Conservation (phyloP, 108 stramenopile genomes). For the Skeletonema tropicum region DNA sequence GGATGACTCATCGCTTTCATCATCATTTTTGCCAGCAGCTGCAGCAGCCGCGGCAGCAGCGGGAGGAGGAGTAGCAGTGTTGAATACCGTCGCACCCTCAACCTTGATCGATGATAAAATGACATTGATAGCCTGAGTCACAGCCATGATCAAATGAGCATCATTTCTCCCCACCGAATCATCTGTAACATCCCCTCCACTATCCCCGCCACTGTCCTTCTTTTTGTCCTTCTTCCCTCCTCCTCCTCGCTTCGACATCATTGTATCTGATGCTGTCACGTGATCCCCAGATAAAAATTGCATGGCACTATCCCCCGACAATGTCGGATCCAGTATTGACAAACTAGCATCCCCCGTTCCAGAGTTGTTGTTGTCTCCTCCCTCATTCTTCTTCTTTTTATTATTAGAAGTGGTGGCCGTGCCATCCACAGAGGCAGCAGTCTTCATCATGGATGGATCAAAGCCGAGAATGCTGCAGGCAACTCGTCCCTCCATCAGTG, state of each 20-base stretch:
- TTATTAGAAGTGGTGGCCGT: no score
- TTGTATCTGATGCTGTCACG: not conserved
- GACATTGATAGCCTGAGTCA: conserved; percentile 42
- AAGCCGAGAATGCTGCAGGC: conserved; percentile 3
- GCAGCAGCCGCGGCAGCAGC: not conserved
- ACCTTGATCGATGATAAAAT: conserved; percentile 20
- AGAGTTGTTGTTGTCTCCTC: not conserved
- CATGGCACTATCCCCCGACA: not conserved
- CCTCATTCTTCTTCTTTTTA: conserved; percentile 29
- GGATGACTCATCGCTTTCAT: not conserved
- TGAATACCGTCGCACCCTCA: not conserved
- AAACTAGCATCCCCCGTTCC: not conserved
- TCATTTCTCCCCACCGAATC: conserved; percentile 14
- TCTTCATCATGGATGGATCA: conserved; percentile 6
- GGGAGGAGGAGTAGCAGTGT: not conserved
- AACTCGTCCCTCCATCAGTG: conserved; percentile 31
- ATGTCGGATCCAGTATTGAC: not conserved
- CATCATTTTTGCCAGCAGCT: not conserved
- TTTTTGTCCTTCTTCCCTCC: conserved; percentile 9
- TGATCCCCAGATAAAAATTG: not conserved
- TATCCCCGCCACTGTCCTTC: not conserved
- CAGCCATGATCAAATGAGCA: conserved; percentile 41
- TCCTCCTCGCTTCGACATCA: not conserved
- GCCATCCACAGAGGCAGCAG: not conserved
- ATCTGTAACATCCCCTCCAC: not conserved